These are phyloP conservation scores for Grosmannia clavigera DNA, from an alignment of 2,329 filamentous ascomycete species.

Conservation along the genomic window DNA sequence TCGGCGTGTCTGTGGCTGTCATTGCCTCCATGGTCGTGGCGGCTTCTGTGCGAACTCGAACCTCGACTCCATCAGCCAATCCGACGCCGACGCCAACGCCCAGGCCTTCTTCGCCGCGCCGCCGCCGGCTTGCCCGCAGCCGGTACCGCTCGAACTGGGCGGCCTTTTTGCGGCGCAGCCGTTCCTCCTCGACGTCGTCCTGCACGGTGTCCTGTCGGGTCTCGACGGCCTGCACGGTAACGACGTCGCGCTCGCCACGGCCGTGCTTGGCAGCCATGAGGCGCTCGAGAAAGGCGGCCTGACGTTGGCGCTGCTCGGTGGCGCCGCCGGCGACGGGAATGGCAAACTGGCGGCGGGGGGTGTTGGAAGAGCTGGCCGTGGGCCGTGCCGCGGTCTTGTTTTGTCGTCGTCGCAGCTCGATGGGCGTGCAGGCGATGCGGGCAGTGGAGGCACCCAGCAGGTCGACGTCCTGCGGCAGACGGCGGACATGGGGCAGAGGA, in stretches of 20 bases:
- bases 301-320: conserved; percentile 9
- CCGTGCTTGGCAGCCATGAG: conserved; percentile 14
- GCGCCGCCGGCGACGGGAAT: conserved; percentile 11
- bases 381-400: background rate
- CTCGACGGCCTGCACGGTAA: conserved; percentile 14
- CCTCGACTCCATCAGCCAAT: no score
- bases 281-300: conserved; percentile 13
- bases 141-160: conserved; percentile 3
- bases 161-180: background rate
- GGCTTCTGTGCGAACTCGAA: background rate
- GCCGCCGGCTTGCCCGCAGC: background rate
- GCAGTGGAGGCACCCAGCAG: conserved; percentile 18
- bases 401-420: conserved; percentile 7
- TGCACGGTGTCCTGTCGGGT: conserved; percentile 5
- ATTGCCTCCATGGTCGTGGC: background rate
- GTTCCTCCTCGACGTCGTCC: conserved; percentile 7
- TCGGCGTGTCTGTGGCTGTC: background rate
- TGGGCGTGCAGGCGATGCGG: conserved; percentile 10
- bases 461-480: conserved; percentile 10
- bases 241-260: conserved; percentile 12
- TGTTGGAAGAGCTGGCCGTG: background rate
- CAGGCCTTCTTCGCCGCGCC: background rate
- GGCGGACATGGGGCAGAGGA: background rate
- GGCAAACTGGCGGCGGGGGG: conserved; percentile 7
- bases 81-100: background rate